Evolutionary conservation across 768 basidiomycete genomes (phyloP).

Genomic region (Suillus sp.): DNA sequence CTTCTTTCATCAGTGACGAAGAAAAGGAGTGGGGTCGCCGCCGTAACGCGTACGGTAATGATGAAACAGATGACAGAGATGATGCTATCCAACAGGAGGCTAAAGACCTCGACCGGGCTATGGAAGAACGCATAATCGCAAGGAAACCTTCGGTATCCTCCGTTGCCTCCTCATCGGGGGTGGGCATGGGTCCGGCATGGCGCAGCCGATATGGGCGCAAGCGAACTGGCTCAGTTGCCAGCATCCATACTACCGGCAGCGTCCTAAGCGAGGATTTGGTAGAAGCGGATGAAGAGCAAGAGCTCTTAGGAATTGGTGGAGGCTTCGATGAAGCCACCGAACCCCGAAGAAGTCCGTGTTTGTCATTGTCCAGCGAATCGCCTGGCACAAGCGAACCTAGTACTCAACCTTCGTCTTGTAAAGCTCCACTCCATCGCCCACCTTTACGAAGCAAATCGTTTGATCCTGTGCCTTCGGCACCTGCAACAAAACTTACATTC

Average conservation of each 20-base stretch:
- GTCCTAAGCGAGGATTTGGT: constrained; percentile 78
- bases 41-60: constrained; percentile 51
- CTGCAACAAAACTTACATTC: constrained; percentile 62
- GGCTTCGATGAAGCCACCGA: constrained; percentile 51
- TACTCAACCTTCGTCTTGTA: constrained; percentile 20
- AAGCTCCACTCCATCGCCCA: constrained; percentile 13
- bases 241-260: constrained; percentile 66
- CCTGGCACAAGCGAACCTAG: constrained; percentile 38
- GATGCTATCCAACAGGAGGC: constrained; percentile 72
- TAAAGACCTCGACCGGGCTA: constrained; percentile 80
- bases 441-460: constrained; percentile 10
- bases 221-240: constrained; percentile 76
- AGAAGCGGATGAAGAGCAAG: constrained; percentile 80
- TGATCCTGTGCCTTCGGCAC: constrained; percentile 51
- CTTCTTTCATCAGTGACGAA: constrained; percentile 57
- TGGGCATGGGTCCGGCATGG: constrained; percentile 72
- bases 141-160: constrained; percentile 74
- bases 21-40: constrained; percentile 83
- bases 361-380: constrained; percentile 33
- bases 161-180: constrained; percentile 49
- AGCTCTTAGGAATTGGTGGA: constrained; percentile 67
- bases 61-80: constrained; percentile 52
- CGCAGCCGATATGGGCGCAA: constrained; percentile 68
- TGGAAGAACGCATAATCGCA: constrained; percentile 80
- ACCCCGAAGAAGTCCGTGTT: constrained; percentile 36